phyloP scores from a whole-genome alignment of 352 stramenopile species.

The Pythium myriotylum region DNA sequence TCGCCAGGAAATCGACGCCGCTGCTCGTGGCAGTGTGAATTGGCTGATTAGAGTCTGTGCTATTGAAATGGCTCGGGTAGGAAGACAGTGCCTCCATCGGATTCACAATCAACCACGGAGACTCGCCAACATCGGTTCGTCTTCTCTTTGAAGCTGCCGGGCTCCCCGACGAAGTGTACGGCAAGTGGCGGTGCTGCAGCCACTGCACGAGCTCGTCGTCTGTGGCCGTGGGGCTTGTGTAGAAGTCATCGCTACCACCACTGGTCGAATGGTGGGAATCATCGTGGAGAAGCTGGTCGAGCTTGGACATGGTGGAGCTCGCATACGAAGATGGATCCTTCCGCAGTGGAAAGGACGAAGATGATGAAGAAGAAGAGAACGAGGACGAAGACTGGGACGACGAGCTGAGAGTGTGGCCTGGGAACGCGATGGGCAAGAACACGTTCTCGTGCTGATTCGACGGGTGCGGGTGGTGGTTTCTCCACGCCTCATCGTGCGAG shows the following conservation, averaged over 20 bases:
- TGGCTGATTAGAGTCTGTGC: no score
- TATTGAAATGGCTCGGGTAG: slow-evolving; percentile 14
- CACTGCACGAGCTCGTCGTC: slow-evolving; percentile 47
- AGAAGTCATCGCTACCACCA: slow-evolving; percentile 31
- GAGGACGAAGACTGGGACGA: slow-evolving; percentile 25
- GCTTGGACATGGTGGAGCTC: slow-evolving; percentile 28
- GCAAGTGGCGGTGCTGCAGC: slow-evolving; percentile 31
- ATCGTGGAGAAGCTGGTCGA: slow-evolving; percentile 73
- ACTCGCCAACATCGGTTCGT: slow-evolving; percentile 22
- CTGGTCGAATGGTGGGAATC: slow-evolving; percentile 25
- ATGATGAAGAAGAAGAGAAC: slow-evolving; percentile 12
- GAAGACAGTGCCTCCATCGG: slow-evolving; percentile 36
- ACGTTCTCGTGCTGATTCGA: slow-evolving; percentile 10
- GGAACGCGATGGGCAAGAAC: slow-evolving; percentile 39
- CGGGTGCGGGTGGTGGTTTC: no score
- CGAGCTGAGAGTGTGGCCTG: slow-evolving; percentile 21
- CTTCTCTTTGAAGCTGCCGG: slow-evolving; percentile 16
- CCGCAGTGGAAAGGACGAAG: slow-evolving; percentile 16
- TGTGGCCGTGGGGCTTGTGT: slow-evolving; percentile 49
- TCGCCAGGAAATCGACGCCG: slow-evolving; percentile 15
- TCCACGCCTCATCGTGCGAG: no score
- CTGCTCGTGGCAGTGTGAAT: slow-evolving; percentile 17
- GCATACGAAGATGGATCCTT: slow-evolving; percentile 14
- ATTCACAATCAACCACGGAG: slow-evolving; percentile 31
- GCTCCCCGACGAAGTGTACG: slow-evolving; percentile 1